These are phyloP conservation scores for Tothia fuscella DNA, from an alignment of 2,329 filamentous ascomycete genomes.

Conservation along the genomic window DNA sequence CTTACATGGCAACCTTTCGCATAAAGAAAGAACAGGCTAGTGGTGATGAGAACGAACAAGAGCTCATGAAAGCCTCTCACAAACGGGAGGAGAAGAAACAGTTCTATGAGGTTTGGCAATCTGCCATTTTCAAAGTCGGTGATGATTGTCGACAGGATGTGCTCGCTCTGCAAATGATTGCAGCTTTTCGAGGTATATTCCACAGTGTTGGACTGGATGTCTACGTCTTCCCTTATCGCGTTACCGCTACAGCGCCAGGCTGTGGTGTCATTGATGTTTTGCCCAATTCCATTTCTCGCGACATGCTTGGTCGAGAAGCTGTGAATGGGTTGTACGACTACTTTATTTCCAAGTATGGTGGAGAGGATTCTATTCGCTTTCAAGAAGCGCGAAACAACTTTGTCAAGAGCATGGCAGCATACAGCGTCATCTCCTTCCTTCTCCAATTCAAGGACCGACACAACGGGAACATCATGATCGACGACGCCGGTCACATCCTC, in stretches of 20 bases:
- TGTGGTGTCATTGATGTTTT: slow-evolving; percentile 98
- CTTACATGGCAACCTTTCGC: slow-evolving; percentile 97
- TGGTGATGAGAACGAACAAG: slow-evolving; percentile 34
- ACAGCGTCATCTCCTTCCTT: slow-evolving; percentile 91
- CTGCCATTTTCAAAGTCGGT: slow-evolving; percentile 98
- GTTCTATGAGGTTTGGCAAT: slow-evolving; percentile 79
- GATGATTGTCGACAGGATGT: slow-evolving; percentile 98
- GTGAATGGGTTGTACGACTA: slow-evolving; percentile 98
- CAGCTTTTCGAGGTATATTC: slow-evolving; percentile 94
- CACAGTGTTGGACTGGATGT: slow-evolving; percentile 89
- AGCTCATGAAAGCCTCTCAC: slow-evolving; percentile 1
- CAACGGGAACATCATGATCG: slow-evolving; percentile 99
- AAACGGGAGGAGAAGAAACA: slow-evolving; percentile 33
- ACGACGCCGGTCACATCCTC: slow-evolving; percentile 91
- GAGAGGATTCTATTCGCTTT: slow-evolving; percentile 87
- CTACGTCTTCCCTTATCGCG: slow-evolving; percentile 92
- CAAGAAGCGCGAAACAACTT: slow-evolving; percentile 95
- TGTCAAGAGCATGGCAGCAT: slow-evolving; percentile 98
- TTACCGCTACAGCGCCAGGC: slow-evolving; percentile 91
- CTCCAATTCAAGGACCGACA: slow-evolving; percentile 98
- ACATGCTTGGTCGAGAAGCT: slow-evolving; percentile 96
- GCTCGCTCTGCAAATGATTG: slow-evolving; percentile 92
- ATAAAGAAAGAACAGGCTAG: slow-evolving; percentile 68
- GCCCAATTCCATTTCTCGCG: slow-evolving; percentile 92
- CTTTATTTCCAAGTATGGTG: slow-evolving; percentile 93